Base-by-base conservation (phyloP, 2,329 filamentous ascomycete species). In the Aureobasidium uvarum region DNA sequence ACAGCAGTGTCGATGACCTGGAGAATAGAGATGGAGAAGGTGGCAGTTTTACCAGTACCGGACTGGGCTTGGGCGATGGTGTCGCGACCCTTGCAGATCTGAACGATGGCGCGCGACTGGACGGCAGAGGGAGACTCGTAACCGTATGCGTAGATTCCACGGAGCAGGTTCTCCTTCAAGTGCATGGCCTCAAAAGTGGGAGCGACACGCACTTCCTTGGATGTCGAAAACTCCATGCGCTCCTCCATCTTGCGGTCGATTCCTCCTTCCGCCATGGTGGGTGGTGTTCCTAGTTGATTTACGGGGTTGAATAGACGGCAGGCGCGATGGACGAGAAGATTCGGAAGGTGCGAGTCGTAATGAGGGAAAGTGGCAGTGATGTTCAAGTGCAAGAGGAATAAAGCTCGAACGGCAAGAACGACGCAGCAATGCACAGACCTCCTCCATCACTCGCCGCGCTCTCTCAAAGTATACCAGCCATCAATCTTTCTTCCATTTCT, bases 11-110 rank as follows among this genome's bases (percentile, higher is more conserved):
- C 92, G 80, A 97, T 96, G 74, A 96, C 91, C 77, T 97, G 93
- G 55, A 97, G 88, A 81, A 96, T 96, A 77, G 90, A 95, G 79
- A 97, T 96, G 58, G 92, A 94, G 79, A 97, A 97, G 41, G 93
- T 97, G 38, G 93, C 93, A 3, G 93, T 97, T 83, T 97, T 97
- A 83, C 93, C 93, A 62, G 93, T 97, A 79, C 93, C 93, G 52
- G 94, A 97, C 79, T 98, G 95, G 23, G 95, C 95, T 77, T 99
- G 95, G 20, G 95, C 95, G 75, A 99, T 99, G 68, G 95, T 98
- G 78, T 99, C 95, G 79, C 95, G 92, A 70, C 95, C 95, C 81
- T 98, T 98, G 86, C 95, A 99, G 74, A 99, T 91, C 81, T 98
- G 95, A 58, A 99, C 95, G 75, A 99, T 99, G 62, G 95, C 95